Conservation (phyloP, 495 filamentous ascomycete species). For the Gamarada debralockiae region DNA sequence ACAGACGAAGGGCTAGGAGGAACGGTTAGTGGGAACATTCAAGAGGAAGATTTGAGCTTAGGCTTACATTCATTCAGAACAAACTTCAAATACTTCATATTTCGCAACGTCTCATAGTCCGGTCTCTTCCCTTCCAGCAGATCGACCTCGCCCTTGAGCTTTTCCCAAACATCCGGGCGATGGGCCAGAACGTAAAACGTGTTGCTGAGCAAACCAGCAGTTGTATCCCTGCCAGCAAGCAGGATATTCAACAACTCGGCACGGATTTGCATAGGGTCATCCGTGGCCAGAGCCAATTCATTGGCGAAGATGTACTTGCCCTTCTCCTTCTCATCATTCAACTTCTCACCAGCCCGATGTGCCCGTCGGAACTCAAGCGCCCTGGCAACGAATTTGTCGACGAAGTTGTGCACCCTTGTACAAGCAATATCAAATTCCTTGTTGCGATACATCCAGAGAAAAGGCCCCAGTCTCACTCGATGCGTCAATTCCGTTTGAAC, state of each 20-base stretch:
- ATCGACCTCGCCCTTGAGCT: slow-evolving; percentile 69
- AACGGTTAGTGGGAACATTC: too few species aligned
- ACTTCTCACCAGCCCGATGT: slow-evolving; percentile 1
- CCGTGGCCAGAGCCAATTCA: slow-evolving; percentile 36
- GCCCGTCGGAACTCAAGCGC: slow-evolving; percentile 21
- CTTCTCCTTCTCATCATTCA: slow-evolving; percentile 8
- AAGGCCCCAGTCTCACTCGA: slow-evolving; percentile 12
- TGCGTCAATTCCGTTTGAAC: slow-evolving; percentile 30
- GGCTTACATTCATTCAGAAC: slow-evolving; percentile 64
- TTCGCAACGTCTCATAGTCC: slow-evolving; percentile 62
- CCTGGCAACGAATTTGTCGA: slow-evolving; percentile 16
- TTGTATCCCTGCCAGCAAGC: slow-evolving; percentile 74
- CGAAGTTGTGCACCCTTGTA: slow-evolving; percentile 5
- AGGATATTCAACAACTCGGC: slow-evolving; percentile 75
- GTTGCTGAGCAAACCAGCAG: slow-evolving; percentile 68
- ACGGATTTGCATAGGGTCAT: slow-evolving; percentile 42
- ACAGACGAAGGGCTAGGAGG: slow-evolving; percentile 4
- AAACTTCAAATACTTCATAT: slow-evolving; percentile 68
- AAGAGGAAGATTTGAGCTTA: background rate
- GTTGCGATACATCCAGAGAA: slow-evolving; percentile 21
- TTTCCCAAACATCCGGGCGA: slow-evolving; percentile 57
- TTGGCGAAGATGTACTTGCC: slow-evolving; percentile 45
- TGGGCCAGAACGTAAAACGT: slow-evolving; percentile 69
- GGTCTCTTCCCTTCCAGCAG: slow-evolving; percentile 56
- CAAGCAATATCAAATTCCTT: slow-evolving; percentile 1